Conservation (phyloP, 2,329 filamentous ascomycete species). For the Cladophialophora bantiana region DNA sequence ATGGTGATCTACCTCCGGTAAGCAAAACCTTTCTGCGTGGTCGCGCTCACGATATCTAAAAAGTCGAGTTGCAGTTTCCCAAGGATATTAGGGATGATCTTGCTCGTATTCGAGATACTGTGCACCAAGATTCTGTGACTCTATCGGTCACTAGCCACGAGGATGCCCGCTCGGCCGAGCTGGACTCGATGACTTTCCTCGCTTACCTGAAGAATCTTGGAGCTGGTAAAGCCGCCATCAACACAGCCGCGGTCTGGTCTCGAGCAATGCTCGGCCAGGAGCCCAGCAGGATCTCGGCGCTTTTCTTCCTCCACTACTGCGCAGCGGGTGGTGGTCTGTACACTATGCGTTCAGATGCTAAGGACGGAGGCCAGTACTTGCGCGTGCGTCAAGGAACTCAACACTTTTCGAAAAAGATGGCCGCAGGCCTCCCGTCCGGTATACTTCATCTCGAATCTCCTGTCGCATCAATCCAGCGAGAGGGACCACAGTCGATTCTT, state of each 20-base stretch:
- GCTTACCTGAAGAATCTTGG: background rate
- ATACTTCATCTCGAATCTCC: background rate
- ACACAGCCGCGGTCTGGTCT: background rate
- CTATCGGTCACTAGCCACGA: background rate
- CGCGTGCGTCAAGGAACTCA: constrained; percentile 1
- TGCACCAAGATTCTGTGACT: background rate
- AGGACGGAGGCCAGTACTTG: background rate
- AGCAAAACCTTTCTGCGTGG: no score
- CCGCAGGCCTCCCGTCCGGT: background rate
- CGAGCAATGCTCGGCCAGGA: constrained; percentile 1
- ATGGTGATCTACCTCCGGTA: no score
- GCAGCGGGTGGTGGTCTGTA: background rate
- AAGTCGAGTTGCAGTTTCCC: background rate
- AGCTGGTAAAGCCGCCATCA: background rate
- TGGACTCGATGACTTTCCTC: constrained; percentile 3
- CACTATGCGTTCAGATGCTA: background rate
- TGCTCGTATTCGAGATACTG: background rate
- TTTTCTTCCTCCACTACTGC: constrained; percentile 3
- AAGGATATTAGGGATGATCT: constrained; percentile 14
- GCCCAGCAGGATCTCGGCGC: background rate
- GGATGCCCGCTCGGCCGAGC: background rate
- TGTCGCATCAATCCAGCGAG: background rate
- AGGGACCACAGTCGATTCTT: background rate
- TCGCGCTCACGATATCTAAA: no score
- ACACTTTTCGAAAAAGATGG: constrained; percentile 1